Evolutionary conservation across 805 yeast genomes (phyloP), one percentile per base, ranked within the genome.

Genomic region (Spathaspora passalidarum): DNA sequence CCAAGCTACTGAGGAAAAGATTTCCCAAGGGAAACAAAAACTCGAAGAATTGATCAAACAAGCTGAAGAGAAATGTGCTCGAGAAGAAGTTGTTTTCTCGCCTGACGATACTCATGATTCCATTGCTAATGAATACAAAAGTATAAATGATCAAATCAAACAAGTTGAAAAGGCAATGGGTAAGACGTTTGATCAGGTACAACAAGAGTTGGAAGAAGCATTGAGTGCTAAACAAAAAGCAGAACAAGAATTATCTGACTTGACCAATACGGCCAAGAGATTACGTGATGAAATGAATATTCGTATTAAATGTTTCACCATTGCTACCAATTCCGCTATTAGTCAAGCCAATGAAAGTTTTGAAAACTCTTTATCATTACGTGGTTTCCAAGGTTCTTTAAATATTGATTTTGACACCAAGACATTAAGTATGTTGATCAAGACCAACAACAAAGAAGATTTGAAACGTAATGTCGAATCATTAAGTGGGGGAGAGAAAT

Each of bases 401-500:
- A 73, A 73, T 13, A 84, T 92, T 59, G 85, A 84, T 51, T 78
- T 76, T 48, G 69, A 63, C 5, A 67, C 72, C 8, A 72, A 72
- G 44, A 68, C 69, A n/a, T 64, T 87, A 48, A 70, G 75, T 20
- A 74, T 86, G 65, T 64, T 75, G 46, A 88, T 84, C 2, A 76
- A 84, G 21, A 84, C 90, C 0, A 78, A 79, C 48, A 78, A 72
- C 42, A 82, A 79, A 47, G 76, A 74, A 34, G 75, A 75, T 21
- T 16, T 25, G 23, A 72, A 79, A 25, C 73, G 96, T 53, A 80
- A 84, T 32, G 88, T 88, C 3, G 87, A 83, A 52, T 85, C 97
- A 0, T 74, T 92, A 20, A 89, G 97, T 1, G 99, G 99, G 32
- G 99, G 99, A 39, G 99, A 94, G 61, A 91, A 91, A 60, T 89